Conservation (phyloP, 2,329 filamentous ascomycete genomes). For the Sporothrix curviconia region DNA sequence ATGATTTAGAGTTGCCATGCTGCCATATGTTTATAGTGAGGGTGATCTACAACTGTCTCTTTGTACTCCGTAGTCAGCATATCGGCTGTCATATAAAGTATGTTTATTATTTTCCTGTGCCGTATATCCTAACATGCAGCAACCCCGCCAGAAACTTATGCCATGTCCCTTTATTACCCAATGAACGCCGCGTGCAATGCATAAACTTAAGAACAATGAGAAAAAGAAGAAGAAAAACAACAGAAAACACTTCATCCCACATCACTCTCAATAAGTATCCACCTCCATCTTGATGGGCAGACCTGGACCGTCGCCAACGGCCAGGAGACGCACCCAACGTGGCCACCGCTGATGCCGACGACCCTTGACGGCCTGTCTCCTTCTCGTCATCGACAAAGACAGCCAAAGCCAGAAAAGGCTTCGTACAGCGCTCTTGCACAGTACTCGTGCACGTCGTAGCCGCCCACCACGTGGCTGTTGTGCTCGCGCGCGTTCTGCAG, state of each 20-base stretch:
- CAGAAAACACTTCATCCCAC: not conserved
- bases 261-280: slow-evolving; percentile 36
- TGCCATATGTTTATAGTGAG: no score
- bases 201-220: not conserved
- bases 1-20: no score
- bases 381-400: slow-evolving; percentile 81
- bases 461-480: slow-evolving; percentile 63
- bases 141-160: no score
- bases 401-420: slow-evolving; percentile 80
- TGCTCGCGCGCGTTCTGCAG: slow-evolving; percentile 62
- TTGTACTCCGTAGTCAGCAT: no score
- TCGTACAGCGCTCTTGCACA: slow-evolving; percentile 75
- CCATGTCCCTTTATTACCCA: not conserved
- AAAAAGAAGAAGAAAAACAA: not conserved
- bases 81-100: no score
- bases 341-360: slow-evolving; percentile 29
- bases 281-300: slow-evolving; percentile 38
- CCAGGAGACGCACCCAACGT: slow-evolving; percentile 27
- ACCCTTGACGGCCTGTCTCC: slow-evolving; percentile 30
- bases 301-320: slow-evolving; percentile 22
- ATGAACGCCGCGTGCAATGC: slow-evolving; percentile 6
- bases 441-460: slow-evolving; percentile 78
- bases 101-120: no score
- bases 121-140: no score
- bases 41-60: no score